Conservation (phyloP, 352 stramenopile genomes). For the Phytopythium oedochilum region DNA sequence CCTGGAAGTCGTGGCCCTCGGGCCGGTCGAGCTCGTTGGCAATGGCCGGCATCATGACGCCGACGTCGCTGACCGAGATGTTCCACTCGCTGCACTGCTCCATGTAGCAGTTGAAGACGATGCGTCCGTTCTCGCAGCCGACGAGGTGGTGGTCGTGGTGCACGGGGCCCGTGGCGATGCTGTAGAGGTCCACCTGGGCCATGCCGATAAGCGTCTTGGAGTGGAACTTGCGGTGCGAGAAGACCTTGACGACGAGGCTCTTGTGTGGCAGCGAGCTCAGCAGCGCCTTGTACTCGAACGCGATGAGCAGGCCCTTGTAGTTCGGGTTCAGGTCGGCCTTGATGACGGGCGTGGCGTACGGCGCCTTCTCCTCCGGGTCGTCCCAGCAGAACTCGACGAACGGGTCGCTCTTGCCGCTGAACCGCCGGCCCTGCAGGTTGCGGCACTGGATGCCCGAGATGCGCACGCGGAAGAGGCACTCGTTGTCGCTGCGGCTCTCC, state of each 20-base stretch:
- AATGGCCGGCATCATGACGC: conserved; percentile 87
- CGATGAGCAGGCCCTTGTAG: conserved; percentile 83
- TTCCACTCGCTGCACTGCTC: conserved; percentile 89
- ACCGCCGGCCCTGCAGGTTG: conserved; percentile 73
- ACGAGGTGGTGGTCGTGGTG: conserved; percentile 86
- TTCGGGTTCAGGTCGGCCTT: conserved; percentile 86
- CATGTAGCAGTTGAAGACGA: conserved; percentile 92
- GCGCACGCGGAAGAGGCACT: conserved; percentile 80
- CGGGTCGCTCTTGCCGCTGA: conserved; percentile 82
- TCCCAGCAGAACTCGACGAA: conserved; percentile 90
- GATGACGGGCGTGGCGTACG: conserved; percentile 80
- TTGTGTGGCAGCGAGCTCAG: conserved; percentile 55
- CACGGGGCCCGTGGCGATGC: conserved; percentile 77
- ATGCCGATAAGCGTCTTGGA: conserved; percentile 74
- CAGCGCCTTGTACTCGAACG: conserved; percentile 80
- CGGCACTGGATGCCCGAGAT: conserved; percentile 87
- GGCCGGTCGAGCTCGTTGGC: conserved; percentile 84
- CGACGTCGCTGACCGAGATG: conserved; percentile 85
- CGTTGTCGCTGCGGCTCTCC: conserved; percentile 46
- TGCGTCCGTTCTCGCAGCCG: conserved; percentile 81
- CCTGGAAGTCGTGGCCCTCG: conserved; percentile 87
- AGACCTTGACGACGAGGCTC: conserved; percentile 72
- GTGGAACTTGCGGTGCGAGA: conserved; percentile 76
- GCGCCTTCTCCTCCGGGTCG: conserved; percentile 52
- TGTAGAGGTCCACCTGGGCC: conserved; percentile 77